Evolutionary conservation across 1,139 yeast species (phyloP).

Genomic region (Blastobotrys buckinghamii): DNA sequence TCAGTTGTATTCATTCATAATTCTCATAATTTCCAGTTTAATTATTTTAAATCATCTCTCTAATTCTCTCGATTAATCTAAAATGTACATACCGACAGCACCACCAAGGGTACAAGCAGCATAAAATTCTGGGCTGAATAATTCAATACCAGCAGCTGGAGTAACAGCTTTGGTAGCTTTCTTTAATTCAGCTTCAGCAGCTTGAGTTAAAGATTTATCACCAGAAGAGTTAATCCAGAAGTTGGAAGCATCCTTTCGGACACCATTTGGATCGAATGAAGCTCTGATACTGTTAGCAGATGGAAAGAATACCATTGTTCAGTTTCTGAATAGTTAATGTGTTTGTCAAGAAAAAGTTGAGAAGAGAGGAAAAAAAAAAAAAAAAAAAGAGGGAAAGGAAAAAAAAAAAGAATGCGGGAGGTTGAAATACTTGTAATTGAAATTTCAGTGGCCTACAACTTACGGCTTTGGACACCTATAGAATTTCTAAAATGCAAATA

Average conservation of each 20-base stretch:
- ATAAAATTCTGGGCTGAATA: conserved; percentile 68
- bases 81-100: conserved; percentile 38
- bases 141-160: conserved; percentile 36
- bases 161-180: conserved; percentile 17
- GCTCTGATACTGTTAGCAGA: conserved; percentile 34
- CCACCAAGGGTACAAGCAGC: conserved; percentile 88
- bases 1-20: neutral
- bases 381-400: neutral
- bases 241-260: conserved; percentile 20
- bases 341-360: neutral
- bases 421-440: no score
- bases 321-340: conserved; percentile 3
- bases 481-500: no score
- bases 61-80: no score
- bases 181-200: conserved; percentile 23
- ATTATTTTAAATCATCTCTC: no score
- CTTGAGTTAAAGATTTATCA: conserved; percentile 29
- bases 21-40: no score
- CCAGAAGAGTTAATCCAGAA: conserved; percentile 32
- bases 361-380: neutral
- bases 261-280: conserved; percentile 36
- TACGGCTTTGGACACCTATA: no score
- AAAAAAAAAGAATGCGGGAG: neutral
- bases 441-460: no score
- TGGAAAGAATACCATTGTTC: conserved; percentile 36